Conservation (phyloP, 352 stramenopile genomes). For the Plasmopara halstedii region DNA sequence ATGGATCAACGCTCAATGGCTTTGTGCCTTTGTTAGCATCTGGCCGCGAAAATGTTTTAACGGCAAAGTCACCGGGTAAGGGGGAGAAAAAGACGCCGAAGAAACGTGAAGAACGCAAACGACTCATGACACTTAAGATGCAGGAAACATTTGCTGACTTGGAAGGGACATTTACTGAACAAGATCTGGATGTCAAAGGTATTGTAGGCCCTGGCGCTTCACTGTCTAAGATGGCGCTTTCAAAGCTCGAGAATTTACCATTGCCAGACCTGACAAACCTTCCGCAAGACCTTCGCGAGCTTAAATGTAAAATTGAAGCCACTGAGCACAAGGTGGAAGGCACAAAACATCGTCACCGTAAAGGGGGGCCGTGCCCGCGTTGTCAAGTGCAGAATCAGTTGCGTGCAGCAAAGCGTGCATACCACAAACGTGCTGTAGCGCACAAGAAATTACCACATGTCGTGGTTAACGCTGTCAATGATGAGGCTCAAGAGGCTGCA, state of each 20-base stretch:
- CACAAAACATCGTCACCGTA: constrained; percentile 82
- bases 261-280: constrained; percentile 69
- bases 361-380: constrained; percentile 68
- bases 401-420: constrained; percentile 66
- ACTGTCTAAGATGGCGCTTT: constrained; percentile 55
- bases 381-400: constrained; percentile 82
- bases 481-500: constrained; percentile 27
- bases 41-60: constrained; percentile 19
- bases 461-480: constrained; percentile 25
- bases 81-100: constrained; percentile 50
- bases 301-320: constrained; percentile 81
- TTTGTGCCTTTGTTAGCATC: constrained; percentile 28
- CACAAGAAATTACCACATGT: constrained; percentile 77
- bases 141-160: constrained; percentile 59
- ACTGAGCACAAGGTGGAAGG: constrained; percentile 81
- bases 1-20: constrained; percentile 17
- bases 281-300: constrained; percentile 68
- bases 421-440: constrained; percentile 71
- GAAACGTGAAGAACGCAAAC: constrained; percentile 57
- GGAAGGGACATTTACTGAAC: constrained; percentile 57
- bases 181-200: constrained; percentile 60
- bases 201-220: constrained; percentile 36
- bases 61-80: constrained; percentile 19
- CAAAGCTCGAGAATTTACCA: constrained; percentile 61
- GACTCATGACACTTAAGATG: constrained; percentile 56